These are phyloP conservation scores for Globisporangium alternatum DNA, from an alignment of 352 stramenopile species.

Conservation along the genomic window DNA sequence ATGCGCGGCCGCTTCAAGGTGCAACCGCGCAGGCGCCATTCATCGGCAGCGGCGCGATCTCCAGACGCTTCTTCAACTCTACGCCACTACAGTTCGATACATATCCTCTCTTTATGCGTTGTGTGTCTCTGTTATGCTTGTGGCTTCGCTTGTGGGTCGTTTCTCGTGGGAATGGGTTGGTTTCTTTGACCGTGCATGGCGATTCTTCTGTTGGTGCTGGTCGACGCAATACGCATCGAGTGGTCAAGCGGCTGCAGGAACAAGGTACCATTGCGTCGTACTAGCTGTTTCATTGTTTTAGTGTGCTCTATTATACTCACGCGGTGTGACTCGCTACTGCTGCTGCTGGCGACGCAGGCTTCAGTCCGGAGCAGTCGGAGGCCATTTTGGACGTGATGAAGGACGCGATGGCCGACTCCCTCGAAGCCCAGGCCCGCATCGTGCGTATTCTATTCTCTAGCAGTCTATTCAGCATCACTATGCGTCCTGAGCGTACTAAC, in stretches of 20 bases:
- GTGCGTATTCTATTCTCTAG: constrained; percentile 28
- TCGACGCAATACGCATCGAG: constrained; percentile 44
- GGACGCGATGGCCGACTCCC: constrained; percentile 71
- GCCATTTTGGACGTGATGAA: constrained; percentile 84
- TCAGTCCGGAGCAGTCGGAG: constrained; percentile 61
- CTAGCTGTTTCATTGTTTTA: neutral
- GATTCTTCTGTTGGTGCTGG: neutral
- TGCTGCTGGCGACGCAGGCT: constrained; percentile 37
- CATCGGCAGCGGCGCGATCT: neutral
- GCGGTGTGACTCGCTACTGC: neutral
- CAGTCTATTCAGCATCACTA: neutral
- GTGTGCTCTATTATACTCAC: neutral
- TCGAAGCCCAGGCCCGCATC: constrained; percentile 67
- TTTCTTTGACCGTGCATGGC: constrained; percentile 21
- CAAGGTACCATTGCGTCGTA: constrained; percentile 39
- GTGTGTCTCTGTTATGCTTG: neutral
- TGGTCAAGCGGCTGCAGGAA: constrained; percentile 71
- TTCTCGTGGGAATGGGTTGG: neutral
- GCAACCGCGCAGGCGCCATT: too few relatives aligned
- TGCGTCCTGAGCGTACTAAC: neutral
- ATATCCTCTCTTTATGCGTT: constrained; percentile 12
- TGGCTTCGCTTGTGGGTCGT: neutral
- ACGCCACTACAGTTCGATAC: constrained; percentile 25
- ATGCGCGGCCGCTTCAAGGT: neutral
- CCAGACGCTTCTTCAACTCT: constrained; percentile 14